Evolutionary conservation across 257 asterid genomes (phyloP), one percentile per base, ranked within the genome.

Genomic region (Pogostemon cablin): DNA sequence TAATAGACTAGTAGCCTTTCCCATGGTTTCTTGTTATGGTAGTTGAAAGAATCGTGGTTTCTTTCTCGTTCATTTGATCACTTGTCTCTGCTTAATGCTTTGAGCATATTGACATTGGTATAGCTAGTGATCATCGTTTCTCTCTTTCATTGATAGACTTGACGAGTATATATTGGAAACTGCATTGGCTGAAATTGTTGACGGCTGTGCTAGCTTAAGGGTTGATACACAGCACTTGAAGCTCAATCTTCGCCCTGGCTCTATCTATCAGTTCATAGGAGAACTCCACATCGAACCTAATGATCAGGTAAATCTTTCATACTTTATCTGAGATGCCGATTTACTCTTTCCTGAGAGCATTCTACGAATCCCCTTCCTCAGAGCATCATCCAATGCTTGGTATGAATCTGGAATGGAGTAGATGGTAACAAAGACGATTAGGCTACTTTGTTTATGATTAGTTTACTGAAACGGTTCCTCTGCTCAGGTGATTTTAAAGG

Each of bases 201-300:
- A 95, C 76, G 92, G 85, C 47, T 84, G 72, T 76, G 86, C 90
- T 59, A 79, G 84, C 72, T 78, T 93, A 67, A 85, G 79, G 80
- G 78, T 90, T 6, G 90, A 87, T 67, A 86, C 92, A 0, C 89
- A 86, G 71, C 84, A 75, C 83, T 72, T 91, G 82, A 82, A 62
- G 49, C 74, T 93, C 85, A 87, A 76, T 79, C 81, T 93, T 71
- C 88, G 88, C 10, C 4, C 66, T 10, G 96, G 93, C 62, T 90
- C 96, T 4, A 72, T 85, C 64, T 88, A 86, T 73, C 97, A 93
- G 78, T 93, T 93, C 82, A 91, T 93, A 11, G 98, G 97, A 40
- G 98, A 93, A 77, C 81, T 95, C 64, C 84, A 80, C 54, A 78
- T 91, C 20, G 83, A 84, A 12, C 85, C 93, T 71, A 20, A 41